These are phyloP conservation scores for Chlorella sp. DNA, from an alignment of 139 green algal species.

Conservation along the genomic window DNA sequence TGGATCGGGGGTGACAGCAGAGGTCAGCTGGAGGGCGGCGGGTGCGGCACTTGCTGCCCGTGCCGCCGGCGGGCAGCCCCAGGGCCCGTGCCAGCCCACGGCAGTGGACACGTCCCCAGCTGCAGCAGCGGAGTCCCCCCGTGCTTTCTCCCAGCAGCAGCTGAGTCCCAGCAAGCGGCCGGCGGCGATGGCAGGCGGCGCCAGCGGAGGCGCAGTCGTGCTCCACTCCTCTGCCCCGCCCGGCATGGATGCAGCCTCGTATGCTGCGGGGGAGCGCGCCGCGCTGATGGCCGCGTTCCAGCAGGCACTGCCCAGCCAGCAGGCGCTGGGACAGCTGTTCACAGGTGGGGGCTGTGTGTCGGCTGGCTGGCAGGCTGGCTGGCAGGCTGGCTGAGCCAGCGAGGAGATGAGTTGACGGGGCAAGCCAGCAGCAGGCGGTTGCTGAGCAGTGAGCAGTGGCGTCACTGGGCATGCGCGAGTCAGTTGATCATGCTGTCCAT, in stretches of 20 bases:
- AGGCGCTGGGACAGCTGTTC: slow-evolving; percentile 45
- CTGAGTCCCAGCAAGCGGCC: slow-evolving; percentile 29
- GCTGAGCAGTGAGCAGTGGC: no score
- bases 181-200: background rate
- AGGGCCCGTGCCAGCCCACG: no score
- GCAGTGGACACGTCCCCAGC: no score
- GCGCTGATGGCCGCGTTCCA: slow-evolving; percentile 34
- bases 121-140: background rate
- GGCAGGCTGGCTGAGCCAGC: background rate
- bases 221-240: background rate
- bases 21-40: no score
- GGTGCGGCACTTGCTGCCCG: no score
- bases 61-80: no score
- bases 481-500: background rate
- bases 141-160: background rate
- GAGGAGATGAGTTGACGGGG: no score
- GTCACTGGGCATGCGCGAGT: no score
- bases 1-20: background rate
- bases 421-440: no score
- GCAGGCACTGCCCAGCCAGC: slow-evolving; percentile 45
- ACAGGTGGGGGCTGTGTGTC: background rate
- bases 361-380: background rate
- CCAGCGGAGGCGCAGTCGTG: background rate
- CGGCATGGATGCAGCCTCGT: slow-evolving; percentile 23
- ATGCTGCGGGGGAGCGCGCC: slow-evolving; percentile 35